phyloP scores from a whole-genome alignment of 2,329 filamentous ascomycete species.

The Stemphylium vesicarium region DNA sequence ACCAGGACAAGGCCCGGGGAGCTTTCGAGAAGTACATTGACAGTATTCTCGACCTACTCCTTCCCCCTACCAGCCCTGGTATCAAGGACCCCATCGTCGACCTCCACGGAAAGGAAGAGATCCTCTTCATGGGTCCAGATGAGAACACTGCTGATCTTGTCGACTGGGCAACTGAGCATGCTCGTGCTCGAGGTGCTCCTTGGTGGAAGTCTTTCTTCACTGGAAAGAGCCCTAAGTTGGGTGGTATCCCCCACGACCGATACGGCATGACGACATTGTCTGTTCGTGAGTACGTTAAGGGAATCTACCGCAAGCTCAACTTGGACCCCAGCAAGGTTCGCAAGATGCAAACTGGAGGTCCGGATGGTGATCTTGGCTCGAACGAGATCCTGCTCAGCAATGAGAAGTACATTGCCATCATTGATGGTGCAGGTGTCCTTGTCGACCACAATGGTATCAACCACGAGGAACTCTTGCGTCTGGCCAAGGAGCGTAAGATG shows the following conservation, averaged over 20 bases:
- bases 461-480: conserved; percentile 78
- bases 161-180: conserved; percentile 98
- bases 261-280: conserved; percentile 99
- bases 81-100: conserved; percentile 99
- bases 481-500: conserved; percentile 88
- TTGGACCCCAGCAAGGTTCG: conserved; percentile 83
- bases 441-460: conserved; percentile 91
- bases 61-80: conserved; percentile 87
- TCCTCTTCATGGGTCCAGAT: conserved; percentile 97
- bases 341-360: conserved; percentile 97
- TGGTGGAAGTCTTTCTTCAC: conserved; percentile 99
- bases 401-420: conserved; percentile 92
- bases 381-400: conserved; percentile 97
- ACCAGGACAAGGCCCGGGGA: conserved; percentile 89
- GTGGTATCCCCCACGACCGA: conserved; percentile 92
- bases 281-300: conserved; percentile 92
- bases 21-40: conserved; percentile 99
- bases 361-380: conserved; percentile 93
- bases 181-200: conserved; percentile 81
- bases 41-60: conserved; percentile 91
- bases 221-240: conserved; percentile 93
- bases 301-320: conserved; percentile 95
- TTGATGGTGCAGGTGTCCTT: conserved; percentile 95
- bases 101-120: conserved; percentile 91
- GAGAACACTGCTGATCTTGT: conserved; percentile 98